phyloP scores from a whole-genome alignment of 2,329 filamentous ascomycete genomes.

The Fusarium brevicatenulatum region DNA sequence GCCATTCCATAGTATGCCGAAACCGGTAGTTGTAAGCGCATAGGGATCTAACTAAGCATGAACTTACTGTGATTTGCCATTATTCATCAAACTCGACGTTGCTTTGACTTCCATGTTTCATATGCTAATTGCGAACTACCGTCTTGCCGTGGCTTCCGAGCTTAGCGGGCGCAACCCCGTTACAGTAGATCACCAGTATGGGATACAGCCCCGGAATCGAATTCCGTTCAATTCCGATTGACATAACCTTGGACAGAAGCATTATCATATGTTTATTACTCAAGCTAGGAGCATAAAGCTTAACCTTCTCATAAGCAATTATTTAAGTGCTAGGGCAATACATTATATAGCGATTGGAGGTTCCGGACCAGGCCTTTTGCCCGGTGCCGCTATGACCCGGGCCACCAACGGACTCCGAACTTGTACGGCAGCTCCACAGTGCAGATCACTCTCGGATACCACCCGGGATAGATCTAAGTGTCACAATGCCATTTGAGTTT shows the following conservation, averaged over 20 bases:
- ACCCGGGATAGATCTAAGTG: fast-evolving
- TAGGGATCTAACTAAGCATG: no score
- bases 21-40: background rate
- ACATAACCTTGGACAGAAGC: background rate
- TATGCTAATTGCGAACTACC: background rate
- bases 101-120: background rate
- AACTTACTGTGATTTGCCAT: no score
- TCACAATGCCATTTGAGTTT: background rate
- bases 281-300: background rate
- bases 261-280: background rate
- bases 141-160: background rate
- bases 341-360: background rate
- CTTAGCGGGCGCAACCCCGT: background rate
- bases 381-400: background rate
- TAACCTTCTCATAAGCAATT: background rate
- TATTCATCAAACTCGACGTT: background rate
- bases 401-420: background rate
- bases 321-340: no score
- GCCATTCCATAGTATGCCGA: fast-evolving
- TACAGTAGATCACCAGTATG: background rate
- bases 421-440: background rate
- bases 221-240: background rate
- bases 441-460: background rate
- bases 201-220: background rate
- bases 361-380: background rate